Percentiles rank a stretch among this genome's conserved stretches.
Conservation (phyloP, 306 rosid genomes). For the Pyrus betulifolia region DNA sequence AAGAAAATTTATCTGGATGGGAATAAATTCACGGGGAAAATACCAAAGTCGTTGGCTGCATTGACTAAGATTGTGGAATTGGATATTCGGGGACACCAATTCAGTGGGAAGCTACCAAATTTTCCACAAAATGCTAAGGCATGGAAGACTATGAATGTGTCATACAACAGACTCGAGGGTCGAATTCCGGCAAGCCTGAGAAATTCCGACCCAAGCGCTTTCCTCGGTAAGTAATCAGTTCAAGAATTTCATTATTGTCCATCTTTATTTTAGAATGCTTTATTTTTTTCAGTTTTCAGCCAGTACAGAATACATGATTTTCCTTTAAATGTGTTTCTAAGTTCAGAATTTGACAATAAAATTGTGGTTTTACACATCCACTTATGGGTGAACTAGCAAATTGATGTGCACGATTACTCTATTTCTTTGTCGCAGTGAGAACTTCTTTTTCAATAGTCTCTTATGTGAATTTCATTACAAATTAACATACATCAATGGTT, state of each 20-base stretch:
- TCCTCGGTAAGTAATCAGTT: constrained; percentile 33
- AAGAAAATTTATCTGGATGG: constrained; percentile 42
- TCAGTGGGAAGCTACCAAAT: constrained; percentile 53
- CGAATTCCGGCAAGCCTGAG: constrained; percentile 37
- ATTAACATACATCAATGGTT: not conserved
- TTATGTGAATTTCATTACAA: not conserved
- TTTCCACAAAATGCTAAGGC: constrained; percentile 15
- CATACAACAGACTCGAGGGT: constrained; percentile 55
- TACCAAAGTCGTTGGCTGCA: constrained; percentile 54
- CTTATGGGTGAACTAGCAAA: not conserved
- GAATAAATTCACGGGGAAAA: constrained; percentile 45
- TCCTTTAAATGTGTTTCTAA: not conserved
- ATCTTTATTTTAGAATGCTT: not conserved
- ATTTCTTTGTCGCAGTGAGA: not conserved
- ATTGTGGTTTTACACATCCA: not conserved
- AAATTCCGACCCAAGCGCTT: constrained; percentile 14
- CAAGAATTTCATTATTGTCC: not conserved
- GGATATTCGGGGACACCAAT: constrained; percentile 47
- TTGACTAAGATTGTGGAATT: constrained; percentile 49
- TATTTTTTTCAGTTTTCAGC: not conserved
- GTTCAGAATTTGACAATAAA: not conserved
- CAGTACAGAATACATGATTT: not conserved
- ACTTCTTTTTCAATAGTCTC: not conserved
- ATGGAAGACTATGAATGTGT: constrained; percentile 37
- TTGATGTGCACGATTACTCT: not conserved